Evolutionary conservation across 495 filamentous ascomycete species (phyloP).

Genomic region (Aspergillus haitiensis): DNA sequence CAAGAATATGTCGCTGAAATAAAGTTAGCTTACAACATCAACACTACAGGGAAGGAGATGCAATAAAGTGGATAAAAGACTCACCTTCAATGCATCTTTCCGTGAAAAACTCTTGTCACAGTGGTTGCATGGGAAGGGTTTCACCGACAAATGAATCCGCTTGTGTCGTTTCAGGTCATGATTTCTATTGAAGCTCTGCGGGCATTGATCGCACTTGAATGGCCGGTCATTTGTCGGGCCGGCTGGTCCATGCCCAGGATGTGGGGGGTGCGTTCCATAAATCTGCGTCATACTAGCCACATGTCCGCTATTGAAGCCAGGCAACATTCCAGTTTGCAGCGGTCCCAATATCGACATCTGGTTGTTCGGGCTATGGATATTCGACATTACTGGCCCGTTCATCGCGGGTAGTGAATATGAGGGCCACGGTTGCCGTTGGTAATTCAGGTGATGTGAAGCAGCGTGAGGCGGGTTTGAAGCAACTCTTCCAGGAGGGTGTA

Average conservation of each 20-base stretch:
- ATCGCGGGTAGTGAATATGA: slow-evolving; percentile 60
- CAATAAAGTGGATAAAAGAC: slow-evolving; percentile 24
- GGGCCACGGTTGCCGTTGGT: slow-evolving; percentile 52
- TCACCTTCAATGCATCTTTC: slow-evolving; percentile 95
- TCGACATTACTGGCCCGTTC: slow-evolving; percentile 73
- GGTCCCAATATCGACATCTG: slow-evolving; percentile 68
- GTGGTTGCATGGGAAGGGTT: slow-evolving; percentile 87
- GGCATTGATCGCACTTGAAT: slow-evolving; percentile 91
- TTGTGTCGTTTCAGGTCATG: slow-evolving; percentile 97
- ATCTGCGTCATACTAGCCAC: slow-evolving; percentile 57
- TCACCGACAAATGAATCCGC: slow-evolving; percentile 90
- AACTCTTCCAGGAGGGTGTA: slow-evolving; percentile 55
- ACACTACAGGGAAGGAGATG: neutral
- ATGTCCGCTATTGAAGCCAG: slow-evolving; percentile 58
- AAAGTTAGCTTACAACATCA: slow-evolving; percentile 15
- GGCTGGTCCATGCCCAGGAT: slow-evolving; percentile 33
- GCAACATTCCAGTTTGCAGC: slow-evolving; percentile 51
- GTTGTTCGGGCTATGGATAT: slow-evolving; percentile 69
- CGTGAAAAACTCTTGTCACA: slow-evolving; percentile 97
- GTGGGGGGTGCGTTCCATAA: slow-evolving; percentile 51
- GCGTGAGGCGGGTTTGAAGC: slow-evolving; percentile 48
- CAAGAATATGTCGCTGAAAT: slow-evolving; percentile 81
- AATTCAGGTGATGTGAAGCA: slow-evolving; percentile 44
- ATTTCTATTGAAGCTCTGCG: slow-evolving; percentile 93
- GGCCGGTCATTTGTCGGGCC: slow-evolving; percentile 72